Evolutionary conservation across 2,329 filamentous ascomycete genomes (phyloP), one percentile per base, ranked within the genome.

Genomic region (Verticillium albo-atrum): DNA sequence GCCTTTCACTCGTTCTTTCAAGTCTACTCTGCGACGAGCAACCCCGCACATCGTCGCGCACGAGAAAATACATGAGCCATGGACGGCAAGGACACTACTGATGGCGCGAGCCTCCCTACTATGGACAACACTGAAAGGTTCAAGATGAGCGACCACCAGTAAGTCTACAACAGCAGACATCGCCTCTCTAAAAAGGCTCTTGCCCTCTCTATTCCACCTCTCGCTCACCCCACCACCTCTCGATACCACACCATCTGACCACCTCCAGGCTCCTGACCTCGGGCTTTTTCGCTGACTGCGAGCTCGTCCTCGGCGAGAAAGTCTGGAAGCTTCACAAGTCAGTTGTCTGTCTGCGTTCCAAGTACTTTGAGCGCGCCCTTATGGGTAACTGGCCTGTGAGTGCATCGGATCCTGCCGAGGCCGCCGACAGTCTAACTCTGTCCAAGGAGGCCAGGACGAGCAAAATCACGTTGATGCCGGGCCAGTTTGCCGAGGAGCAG

Each of bases 361-460:
- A 54, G 17, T 30, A 32, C 27, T 54, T 54, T 14, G 27, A 32
- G 17, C 53, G 53, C 20, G 53, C 27, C 53, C 14, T 54, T 7
- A 32, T 30, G 42, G 42, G 42, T 20, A n/a, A 50, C 42, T 50
- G 42, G 42, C 42, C 42, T 50, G 42, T 50, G 42, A 50, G 42
- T 50, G 42, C 20, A 3, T 14, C 20, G 3, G 5, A 23, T 20
- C 9, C 42, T 12, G 4, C 10, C n/a, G 9, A 26, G 4, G 10
- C 42, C 20, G 9, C 23, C 12, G 6, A 23, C 6, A 3, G 20
- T 26, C 42, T 50, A 23, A 50, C 20, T 20, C 42, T 23, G 20
- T 23, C 42, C 2, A 6, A 60, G 58, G 58, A 60, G 55, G 30
- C 58, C 5, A 57, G 54, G 55, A 30, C 23, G 3, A 32, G 20